Percentiles rank a stretch among this genome's conserved stretches.
Conservation (phyloP, 805 yeast species). For the Millerozyma acaciae region DNA sequence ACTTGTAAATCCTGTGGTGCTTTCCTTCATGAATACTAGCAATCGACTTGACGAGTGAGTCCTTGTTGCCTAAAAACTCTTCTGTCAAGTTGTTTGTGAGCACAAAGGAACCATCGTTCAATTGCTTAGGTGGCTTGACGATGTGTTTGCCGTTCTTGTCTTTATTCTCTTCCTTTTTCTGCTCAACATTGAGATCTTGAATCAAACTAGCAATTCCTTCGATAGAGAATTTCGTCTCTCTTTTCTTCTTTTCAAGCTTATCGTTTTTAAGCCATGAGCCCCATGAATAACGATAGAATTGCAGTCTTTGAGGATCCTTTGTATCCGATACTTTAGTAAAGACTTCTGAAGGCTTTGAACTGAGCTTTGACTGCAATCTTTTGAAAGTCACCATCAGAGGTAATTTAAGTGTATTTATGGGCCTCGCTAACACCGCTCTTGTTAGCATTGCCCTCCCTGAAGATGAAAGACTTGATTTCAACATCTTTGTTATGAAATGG, state of each 20-base stretch:
- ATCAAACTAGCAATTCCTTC: constrained; percentile 65
- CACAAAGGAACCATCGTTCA: constrained; percentile 39
- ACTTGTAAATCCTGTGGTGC: constrained; percentile 82
- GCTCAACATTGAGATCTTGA: constrained; percentile 40
- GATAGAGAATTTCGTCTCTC: constrained; percentile 78
- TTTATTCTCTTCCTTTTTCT: constrained; percentile 20
- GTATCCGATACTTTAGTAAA: constrained; percentile 57
- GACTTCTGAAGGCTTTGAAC: constrained; percentile 32
- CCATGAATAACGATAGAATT: constrained; percentile 87
- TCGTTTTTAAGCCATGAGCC: constrained; percentile 92
- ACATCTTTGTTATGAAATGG: too few relatives aligned
- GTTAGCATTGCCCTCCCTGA: too few relatives aligned
- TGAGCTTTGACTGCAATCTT: constrained; percentile 8
- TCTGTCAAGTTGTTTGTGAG: constrained; percentile 48
- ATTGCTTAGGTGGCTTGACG: constrained; percentile 32
- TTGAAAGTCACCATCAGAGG: constrained; percentile 2
- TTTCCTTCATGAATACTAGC: constrained; percentile 90
- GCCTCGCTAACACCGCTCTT: too few relatives aligned
- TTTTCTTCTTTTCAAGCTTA: constrained; percentile 62
- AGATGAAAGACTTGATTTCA: too few relatives aligned
- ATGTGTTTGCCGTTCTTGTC: constrained; percentile 18
- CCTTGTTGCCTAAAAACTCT: constrained; percentile 42
- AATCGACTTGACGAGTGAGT: constrained; percentile 59
- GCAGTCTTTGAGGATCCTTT: constrained; percentile 61
- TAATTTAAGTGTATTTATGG: too few relatives aligned